A percentile compares a stretch with the other conserved stretches of the same genome.
These are phyloP conservation scores for Talaromyces amestolkiae DNA, from an alignment of 2,329 filamentous ascomycete genomes.

Conservation along the genomic window DNA sequence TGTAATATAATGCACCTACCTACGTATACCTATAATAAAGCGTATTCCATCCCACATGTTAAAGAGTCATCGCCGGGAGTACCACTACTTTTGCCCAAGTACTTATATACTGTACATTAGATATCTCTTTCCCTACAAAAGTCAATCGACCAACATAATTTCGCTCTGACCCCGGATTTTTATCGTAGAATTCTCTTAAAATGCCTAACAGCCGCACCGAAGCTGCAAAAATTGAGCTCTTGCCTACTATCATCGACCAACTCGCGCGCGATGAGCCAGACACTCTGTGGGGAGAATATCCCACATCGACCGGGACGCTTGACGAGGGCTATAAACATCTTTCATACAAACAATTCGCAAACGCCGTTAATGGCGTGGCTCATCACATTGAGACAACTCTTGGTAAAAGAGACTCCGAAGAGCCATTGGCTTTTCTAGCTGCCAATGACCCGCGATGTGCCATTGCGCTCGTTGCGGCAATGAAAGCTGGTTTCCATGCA, in stretches of 20 bases:
- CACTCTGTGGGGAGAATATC: conserved; percentile 8
- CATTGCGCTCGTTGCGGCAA: conserved; percentile 6
- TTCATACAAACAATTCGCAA: conserved; percentile 11
- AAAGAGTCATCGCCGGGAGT: background rate
- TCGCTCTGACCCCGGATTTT: background rate
- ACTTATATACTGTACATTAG: background rate
- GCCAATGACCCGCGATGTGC: conserved; percentile 8
- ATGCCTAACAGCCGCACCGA: conserved; percentile 8
- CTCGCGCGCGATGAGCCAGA: conserved; percentile 12
- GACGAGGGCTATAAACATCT: background rate
- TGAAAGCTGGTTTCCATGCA: conserved; percentile 11
- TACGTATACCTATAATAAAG: background rate
- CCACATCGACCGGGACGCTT: background rate
- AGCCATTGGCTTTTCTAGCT: conserved; percentile 7
- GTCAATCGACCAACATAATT: background rate
- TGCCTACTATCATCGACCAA: conserved; percentile 7
- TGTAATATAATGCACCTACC: background rate
- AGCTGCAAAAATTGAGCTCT: background rate
- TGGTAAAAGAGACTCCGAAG: conserved; percentile 5
- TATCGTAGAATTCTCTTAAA: background rate
- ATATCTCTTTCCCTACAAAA: background rate
- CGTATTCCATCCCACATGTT: background rate
- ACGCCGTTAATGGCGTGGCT: conserved; percentile 10
- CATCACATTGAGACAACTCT: background rate
- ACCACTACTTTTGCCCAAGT: background rate